phyloP scores from a whole-genome alignment of 176 grass and related monocot species.

The Pontederia paniculata region DNA sequence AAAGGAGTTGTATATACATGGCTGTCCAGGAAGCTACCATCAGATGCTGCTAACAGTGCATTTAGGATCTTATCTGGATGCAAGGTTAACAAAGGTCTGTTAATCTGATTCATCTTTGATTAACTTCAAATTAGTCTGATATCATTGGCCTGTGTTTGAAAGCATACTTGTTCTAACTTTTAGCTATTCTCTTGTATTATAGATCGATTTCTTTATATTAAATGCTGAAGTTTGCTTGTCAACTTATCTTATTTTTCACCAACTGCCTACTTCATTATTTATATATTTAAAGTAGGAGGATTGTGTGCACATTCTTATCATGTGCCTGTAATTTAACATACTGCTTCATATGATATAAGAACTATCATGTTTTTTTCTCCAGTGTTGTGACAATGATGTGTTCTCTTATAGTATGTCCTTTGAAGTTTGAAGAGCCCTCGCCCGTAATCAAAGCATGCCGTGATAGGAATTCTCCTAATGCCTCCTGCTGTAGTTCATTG shows the following conservation, averaged over 20 bases:
- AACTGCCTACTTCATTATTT: too few species aligned
- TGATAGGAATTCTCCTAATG: constrained; percentile 40
- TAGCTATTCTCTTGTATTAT: too few species aligned
- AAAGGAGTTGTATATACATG: constrained; percentile 92
- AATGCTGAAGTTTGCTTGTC: too few species aligned
- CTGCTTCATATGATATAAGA: background rate
- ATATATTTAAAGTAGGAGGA: too few species aligned
- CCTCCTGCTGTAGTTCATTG: constrained; percentile 52
- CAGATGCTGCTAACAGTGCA: constrained; percentile 55
- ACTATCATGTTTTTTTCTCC: background rate
- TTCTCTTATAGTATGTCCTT: constrained; percentile 60
- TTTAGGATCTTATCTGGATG: constrained; percentile 88
- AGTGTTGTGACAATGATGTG: constrained; percentile 13
- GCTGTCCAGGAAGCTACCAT: constrained; percentile 66
- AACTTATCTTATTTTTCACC: too few species aligned
- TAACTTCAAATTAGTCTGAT: constrained; percentile 8
- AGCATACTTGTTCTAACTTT: too few species aligned
- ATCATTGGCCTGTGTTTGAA: too few species aligned
- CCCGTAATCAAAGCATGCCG: constrained; percentile 63
- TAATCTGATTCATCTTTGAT: background rate
- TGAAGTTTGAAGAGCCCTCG: constrained; percentile 80
- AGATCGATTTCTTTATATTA: too few species aligned
- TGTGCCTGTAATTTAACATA: too few species aligned
- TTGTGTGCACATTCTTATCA: too few species aligned
- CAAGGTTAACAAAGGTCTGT: constrained; percentile 92